These are phyloP conservation scores for Cicer cuneatum DNA, from an alignment of 306 rosid genomes.

Conservation along the genomic window DNA sequence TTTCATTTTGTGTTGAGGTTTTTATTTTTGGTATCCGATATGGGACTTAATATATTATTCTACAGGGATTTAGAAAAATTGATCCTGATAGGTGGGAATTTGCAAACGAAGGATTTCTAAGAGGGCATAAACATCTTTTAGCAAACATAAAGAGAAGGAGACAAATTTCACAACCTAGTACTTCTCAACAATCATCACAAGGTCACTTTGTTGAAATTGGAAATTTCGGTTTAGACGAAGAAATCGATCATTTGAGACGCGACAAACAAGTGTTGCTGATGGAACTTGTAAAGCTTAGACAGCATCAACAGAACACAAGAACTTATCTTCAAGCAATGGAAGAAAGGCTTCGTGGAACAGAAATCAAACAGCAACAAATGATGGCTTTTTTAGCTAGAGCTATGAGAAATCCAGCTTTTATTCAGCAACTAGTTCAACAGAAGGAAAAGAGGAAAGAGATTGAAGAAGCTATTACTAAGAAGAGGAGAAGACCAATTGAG, in stretches of 20 bases:
- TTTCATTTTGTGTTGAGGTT: background rate
- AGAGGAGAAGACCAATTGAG: conserved; percentile 87
- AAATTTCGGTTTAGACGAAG: conserved; percentile 66
- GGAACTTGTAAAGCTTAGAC: conserved; percentile 87
- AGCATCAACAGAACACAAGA: conserved; percentile 81
- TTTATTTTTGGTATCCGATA: background rate
- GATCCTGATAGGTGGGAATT: conserved; percentile 95
- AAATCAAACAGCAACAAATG: conserved; percentile 84
- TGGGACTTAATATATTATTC: conserved; percentile 3
- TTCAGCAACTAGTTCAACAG: conserved; percentile 71
- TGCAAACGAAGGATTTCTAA: conserved; percentile 75
- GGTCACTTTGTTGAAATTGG: conserved; percentile 73
- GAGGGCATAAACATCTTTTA: conserved; percentile 74
- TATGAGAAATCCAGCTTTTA: conserved; percentile 76
- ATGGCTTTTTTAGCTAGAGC: conserved; percentile 94
- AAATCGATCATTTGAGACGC: conserved; percentile 64
- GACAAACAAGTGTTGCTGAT: conserved; percentile 75
- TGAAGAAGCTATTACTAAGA: conserved; percentile 72
- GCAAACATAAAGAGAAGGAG: conserved; percentile 73
- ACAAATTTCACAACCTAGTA: conserved; percentile 55
- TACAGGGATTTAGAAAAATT: conserved; percentile 89
- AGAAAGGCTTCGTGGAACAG: conserved; percentile 70
- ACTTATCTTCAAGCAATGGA: conserved; percentile 71
- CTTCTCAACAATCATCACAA: conserved; percentile 50
- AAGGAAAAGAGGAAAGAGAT: conserved; percentile 69